Base-by-base conservation (phyloP, 371 early-diverging fungal genomes). In the Batkoa obscura region DNA sequence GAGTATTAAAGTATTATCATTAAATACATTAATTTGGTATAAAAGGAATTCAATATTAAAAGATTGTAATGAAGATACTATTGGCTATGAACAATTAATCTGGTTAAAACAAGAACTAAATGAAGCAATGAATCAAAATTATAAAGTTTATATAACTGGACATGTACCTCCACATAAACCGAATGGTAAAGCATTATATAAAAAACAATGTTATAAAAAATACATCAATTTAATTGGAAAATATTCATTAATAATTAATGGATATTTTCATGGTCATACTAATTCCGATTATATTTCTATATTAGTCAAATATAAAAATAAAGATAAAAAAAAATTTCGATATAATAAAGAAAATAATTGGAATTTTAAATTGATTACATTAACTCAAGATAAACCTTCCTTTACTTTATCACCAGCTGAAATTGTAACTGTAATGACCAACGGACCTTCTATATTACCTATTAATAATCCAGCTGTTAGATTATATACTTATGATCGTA, bases 371-470 rank as follows among this genome's bases (percentile, higher is more conserved):
- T 51, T 58, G 36, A 36, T 64, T 38, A 57, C 59, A 35, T 45
- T 59, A n/a, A 34, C 58, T 35, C 43, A 47, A 15, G 33, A 59
- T 37, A 8, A 32, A 48, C 48, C 45, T 4, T 3, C 10, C 10
- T n/a, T 45, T 8, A 45, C 45, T 4, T 17, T 50, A 37, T 37
- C 38, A 54, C 13, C 15, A 42, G 47, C 42, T 35, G 47, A 50
- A 58, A 8, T 17, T 50, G 43, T 55, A 1, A 23, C 43, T 9
- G 67, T 68, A 2, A 60, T 70, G 9, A 68, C 66, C 38, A 71
- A 69, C 52, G 71, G 70, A 10, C 79, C 76, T 2, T 68, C 73
- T 30, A 67, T 78, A 31, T 64, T 74, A 46, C 76, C 75, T 10
- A 59, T 53, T 5, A 58, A 70, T 58, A 76, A 76, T 49, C 75